Evolutionary conservation across 2,329 filamentous ascomycete genomes (phyloP).

Genomic region (Fusarium brachygibbosum): DNA sequence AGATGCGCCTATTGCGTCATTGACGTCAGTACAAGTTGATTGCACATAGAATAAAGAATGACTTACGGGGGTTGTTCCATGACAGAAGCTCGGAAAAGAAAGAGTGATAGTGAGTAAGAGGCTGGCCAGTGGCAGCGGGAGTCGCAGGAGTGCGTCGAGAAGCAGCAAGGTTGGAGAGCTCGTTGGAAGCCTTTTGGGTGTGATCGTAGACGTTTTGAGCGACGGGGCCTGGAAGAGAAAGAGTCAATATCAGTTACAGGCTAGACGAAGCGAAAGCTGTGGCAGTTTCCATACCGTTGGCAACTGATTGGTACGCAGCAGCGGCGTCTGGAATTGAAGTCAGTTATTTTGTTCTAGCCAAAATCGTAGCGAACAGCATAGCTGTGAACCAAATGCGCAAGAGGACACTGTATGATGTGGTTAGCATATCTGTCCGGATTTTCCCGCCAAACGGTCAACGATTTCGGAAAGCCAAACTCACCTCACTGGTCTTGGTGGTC

Average conservation of each 20-base stretch:
- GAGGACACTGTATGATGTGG: slow-evolving; percentile 30
- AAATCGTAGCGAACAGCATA: slow-evolving; percentile 1
- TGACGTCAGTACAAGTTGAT: slow-evolving; percentile 32
- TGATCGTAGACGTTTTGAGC: slow-evolving; percentile 71
- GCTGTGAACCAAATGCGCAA: slow-evolving; percentile 12
- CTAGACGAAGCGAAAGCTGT: slow-evolving; percentile 1
- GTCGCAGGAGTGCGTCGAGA: slow-evolving; percentile 67
- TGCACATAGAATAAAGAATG: slow-evolving; percentile 1
- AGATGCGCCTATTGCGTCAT: slow-evolving; percentile 66
- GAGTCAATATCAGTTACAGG: slow-evolving; percentile 29
- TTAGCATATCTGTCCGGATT: slow-evolving; percentile 44
- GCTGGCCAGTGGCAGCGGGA: slow-evolving; percentile 71
- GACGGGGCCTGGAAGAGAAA: slow-evolving; percentile 64
- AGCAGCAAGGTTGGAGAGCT: slow-evolving; percentile 71
- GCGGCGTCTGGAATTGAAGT: slow-evolving; percentile 60
- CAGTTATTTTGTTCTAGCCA: slow-evolving; percentile 44
- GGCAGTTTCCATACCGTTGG: slow-evolving; percentile 59
- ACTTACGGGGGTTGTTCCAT: slow-evolving; percentile 76
- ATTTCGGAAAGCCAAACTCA: slow-evolving; percentile 50
- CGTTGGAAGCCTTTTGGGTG: slow-evolving; percentile 65
- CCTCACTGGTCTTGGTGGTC: slow-evolving; percentile 67
- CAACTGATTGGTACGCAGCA: slow-evolving; percentile 62
- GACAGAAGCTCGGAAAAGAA: slow-evolving; percentile 78
- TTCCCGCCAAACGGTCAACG: slow-evolving; percentile 24
- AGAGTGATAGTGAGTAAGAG: slow-evolving; percentile 77